These are phyloP conservation scores for Micromonas pusilla DNA, from an alignment of 139 green algal genomes.

Conservation along the genomic window DNA sequence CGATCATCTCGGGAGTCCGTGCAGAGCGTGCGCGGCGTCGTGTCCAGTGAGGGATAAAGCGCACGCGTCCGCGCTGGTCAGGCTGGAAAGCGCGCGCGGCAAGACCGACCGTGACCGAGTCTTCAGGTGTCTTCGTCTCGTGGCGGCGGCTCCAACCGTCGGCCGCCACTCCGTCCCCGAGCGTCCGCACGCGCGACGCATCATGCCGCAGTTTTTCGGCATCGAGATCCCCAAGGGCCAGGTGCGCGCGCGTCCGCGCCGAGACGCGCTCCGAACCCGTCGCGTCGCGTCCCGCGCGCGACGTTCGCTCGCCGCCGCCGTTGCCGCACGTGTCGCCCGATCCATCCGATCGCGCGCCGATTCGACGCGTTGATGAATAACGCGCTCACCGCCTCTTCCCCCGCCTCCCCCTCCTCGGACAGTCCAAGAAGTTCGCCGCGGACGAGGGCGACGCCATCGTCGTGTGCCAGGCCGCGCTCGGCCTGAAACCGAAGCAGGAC, in stretches of 20 bases:
- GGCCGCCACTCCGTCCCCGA: no score
- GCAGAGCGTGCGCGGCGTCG: no score
- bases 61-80: no score
- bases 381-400: background rate
- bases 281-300: background rate
- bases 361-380: background rate
- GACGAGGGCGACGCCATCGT: background rate
- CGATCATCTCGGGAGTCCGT: no score
- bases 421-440: conserved; percentile 4
- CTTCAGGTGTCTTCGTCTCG: no score
- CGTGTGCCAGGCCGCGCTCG: conserved; percentile 5
- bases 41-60: no score
- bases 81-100: no score
- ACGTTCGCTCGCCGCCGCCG: background rate
- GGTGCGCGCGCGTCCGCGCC: background rate
- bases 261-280: no score
- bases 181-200: no score
- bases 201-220: conserved; percentile 10
- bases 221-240: background rate
- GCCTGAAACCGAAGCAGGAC: background rate
- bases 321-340: no score
- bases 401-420: background rate
- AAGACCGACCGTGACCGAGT: no score
- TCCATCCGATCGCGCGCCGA: background rate
- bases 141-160: no score